Base-by-base conservation (phyloP, 805 yeast species). In the Candida anglica region DNA sequence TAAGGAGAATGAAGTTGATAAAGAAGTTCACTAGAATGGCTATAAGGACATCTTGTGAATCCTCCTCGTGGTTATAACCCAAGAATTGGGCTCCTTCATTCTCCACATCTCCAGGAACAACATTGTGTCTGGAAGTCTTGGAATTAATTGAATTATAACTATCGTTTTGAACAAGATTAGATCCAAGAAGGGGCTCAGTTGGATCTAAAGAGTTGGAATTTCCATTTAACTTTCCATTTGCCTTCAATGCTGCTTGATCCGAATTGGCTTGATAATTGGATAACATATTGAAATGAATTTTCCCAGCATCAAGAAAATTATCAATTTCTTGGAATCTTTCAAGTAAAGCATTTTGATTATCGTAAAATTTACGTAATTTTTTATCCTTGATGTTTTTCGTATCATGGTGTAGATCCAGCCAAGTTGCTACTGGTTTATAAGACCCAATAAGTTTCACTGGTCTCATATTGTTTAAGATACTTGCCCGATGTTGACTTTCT, bases 21-120 rank as follows among this genome's bases (percentile, higher is more conserved):
- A 66, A 53, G 46, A 83, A 77, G 42, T 83, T 84, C 27, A 82
- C 71, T 46, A 73, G 51, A 36, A 84, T 82, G 29, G 89, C 88
- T 30, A 71, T 46, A 39, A 63, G 59, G 6, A 81, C 78, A n/a
- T 70, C 60, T 4, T 56, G 44, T 6, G 62, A 44, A 33, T 67
- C 65, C 18, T 62, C 61, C 33, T 68, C 74, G 28, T 58, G 60
- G 35, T 71, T 63, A 38, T 63, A 66, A 0, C 78, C 79, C 32
- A 79, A 58, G 21, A 77, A 56, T 31, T 64, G 69, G n/a, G 77
- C 76, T 15, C 77, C 75, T 34, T 79, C 85, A 27, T 60, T 52
- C 39, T 73, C 80, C 22, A 81, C 61, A 43, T 80, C 70, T 1
- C 79, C 87, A 0, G 87, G 87, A 4, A 72, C 75, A 3, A 69